A percentile compares a stretch with the other conserved stretches of the same genome.
Evolutionary conservation across 1,284 basidiomycete species (phyloP).

Genomic region (Psilocybe mexicana): DNA sequence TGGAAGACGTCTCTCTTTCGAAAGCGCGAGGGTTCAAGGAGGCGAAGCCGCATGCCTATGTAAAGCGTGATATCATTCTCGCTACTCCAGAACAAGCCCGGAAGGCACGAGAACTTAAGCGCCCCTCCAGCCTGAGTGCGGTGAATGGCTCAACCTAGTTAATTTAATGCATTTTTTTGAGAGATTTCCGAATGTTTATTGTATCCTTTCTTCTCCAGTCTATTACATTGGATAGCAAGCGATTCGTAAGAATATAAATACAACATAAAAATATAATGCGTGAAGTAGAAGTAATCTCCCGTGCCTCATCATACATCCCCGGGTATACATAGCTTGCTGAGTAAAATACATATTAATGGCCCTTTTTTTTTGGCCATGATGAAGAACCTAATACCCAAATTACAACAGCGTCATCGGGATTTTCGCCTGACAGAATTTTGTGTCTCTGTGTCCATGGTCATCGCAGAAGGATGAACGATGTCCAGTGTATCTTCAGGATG

Average conservation of each 20-base stretch:
- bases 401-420: not conserved
- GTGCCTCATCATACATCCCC: not conserved
- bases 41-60: slow-evolving; percentile 58
- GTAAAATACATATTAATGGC: not conserved
- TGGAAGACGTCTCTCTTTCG: slow-evolving; percentile 55
- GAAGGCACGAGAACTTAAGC: slow-evolving; percentile 28
- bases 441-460: not conserved
- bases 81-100: slow-evolving; percentile 52
- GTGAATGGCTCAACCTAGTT: too few species aligned
- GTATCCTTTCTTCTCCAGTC: not conserved
- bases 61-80: slow-evolving; percentile 64
- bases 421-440: not conserved
- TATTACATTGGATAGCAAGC: not conserved
- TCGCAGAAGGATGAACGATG: not conserved
- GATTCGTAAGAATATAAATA: not conserved
- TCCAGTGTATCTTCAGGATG: not conserved
- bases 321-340: too few species aligned
- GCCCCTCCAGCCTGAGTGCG: too few species aligned
- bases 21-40: slow-evolving; percentile 63
- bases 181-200: too few species aligned
- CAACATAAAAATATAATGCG: not conserved
- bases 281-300: not conserved
- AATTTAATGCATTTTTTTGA: too few species aligned
- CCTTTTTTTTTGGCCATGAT: not conserved
- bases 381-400: not conserved